Evolutionary conservation across 2,329 filamentous ascomycete genomes (phyloP).

Genomic region (Pestalotiopsis sp.): DNA sequence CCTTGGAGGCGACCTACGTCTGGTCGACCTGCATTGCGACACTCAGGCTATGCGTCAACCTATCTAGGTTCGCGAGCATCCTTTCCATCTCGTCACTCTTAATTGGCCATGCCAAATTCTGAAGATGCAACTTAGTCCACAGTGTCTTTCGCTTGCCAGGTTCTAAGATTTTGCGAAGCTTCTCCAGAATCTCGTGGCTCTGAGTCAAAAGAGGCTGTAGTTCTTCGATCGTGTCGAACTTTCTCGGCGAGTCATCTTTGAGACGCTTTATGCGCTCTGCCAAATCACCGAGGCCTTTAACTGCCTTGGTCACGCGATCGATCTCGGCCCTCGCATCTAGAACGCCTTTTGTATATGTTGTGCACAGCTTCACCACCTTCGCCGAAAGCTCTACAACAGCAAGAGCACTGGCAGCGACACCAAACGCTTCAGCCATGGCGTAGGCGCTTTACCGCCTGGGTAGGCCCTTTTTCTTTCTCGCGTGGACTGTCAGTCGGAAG

Average conservation of each 20-base stretch:
- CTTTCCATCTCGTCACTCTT: constrained; percentile 33
- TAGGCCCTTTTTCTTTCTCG: not conserved
- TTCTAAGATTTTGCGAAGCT: constrained; percentile 26
- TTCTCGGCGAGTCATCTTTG: constrained; percentile 26
- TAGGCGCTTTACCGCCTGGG: not conserved
- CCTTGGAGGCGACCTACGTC: not conserved
- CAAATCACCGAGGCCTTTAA: constrained; percentile 26
- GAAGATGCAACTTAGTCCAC: constrained; percentile 34
- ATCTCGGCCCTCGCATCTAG: constrained; percentile 34
- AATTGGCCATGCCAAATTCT: constrained; percentile 42
- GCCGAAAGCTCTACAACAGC: constrained; percentile 39
- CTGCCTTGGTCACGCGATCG: constrained; percentile 31
- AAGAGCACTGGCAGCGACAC: constrained; percentile 36
- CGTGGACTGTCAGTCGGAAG: not conserved
- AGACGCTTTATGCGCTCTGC: constrained; percentile 29
- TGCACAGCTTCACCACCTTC: constrained; percentile 36
- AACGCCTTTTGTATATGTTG: constrained; percentile 36
- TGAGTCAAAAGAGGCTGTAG: constrained; percentile 23
- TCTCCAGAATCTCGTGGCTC: constrained; percentile 22
- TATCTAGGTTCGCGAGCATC: not conserved
- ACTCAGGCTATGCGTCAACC: not conserved
- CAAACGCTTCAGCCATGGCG: constrained; percentile 29
- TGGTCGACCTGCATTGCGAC: not conserved
- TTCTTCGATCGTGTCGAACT: constrained; percentile 27
- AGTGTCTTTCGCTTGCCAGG: constrained; percentile 24